These are phyloP conservation scores for Globisporangium iwayamae DNA, from an alignment of 352 stramenopile genomes.

Conservation along the genomic window DNA sequence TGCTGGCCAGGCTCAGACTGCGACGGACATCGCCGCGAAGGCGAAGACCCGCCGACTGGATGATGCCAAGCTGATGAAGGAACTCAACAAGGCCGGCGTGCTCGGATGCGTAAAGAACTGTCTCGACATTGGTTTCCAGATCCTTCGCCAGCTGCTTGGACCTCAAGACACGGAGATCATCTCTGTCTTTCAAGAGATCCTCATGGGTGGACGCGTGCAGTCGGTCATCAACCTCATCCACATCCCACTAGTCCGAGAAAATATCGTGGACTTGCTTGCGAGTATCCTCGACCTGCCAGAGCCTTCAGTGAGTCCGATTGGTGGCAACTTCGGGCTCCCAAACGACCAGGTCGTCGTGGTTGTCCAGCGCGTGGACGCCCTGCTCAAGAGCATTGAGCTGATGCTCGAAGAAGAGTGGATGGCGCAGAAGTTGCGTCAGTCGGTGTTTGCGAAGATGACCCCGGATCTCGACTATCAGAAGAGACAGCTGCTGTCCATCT, in stretches of 20 bases:
- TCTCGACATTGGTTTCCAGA: slow-evolving; percentile 78
- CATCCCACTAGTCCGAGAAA: slow-evolving; percentile 73
- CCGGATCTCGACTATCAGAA: slow-evolving; percentile 78
- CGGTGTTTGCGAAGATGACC: slow-evolving; percentile 71
- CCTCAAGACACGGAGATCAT: slow-evolving; percentile 57
- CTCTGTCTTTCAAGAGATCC: slow-evolving; percentile 67
- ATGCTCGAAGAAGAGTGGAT: slow-evolving; percentile 89
- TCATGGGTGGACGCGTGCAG: slow-evolving; percentile 43
- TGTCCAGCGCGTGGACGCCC: slow-evolving; percentile 67
- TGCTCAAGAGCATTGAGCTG: slow-evolving; percentile 80
- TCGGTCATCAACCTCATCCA: slow-evolving; percentile 71
- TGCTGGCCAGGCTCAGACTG: slow-evolving; percentile 70
- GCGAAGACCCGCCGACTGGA: slow-evolving; percentile 55
- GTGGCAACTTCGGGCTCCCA: slow-evolving; percentile 49
- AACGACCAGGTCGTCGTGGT: slow-evolving; percentile 77
- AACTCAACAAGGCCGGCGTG: slow-evolving; percentile 73
- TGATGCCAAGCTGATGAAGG: slow-evolving; percentile 60
- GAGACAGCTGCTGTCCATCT: slow-evolving; percentile 69
- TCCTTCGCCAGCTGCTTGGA: slow-evolving; percentile 75
- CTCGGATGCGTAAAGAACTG: slow-evolving; percentile 73
- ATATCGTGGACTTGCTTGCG: slow-evolving; percentile 78
- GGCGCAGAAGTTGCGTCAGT: slow-evolving; percentile 78
- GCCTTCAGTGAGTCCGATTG: slow-evolving; percentile 54
- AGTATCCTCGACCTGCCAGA: slow-evolving; percentile 84
- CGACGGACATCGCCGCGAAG: slow-evolving; percentile 59